These are phyloP conservation scores for Aurinia saxatilis DNA, from an alignment of 345 rosid genomes.

Conservation along the genomic window DNA sequence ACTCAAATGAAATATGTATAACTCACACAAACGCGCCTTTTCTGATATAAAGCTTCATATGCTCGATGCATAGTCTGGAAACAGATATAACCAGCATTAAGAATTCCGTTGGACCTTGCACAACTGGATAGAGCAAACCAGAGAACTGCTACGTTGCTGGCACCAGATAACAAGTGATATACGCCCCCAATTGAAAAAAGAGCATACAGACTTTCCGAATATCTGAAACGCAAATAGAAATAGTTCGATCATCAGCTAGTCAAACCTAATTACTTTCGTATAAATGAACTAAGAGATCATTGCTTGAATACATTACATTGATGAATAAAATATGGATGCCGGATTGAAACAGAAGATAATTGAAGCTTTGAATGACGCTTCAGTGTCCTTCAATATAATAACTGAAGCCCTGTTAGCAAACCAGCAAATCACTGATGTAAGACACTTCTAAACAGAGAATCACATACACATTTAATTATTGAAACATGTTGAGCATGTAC, in stretches of 20 bases:
- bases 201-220: slow-evolving; percentile 78
- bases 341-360: slow-evolving; percentile 85
- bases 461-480: not conserved
- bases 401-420: slow-evolving; percentile 67
- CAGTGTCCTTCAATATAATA: slow-evolving; percentile 58
- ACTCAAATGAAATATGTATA: slow-evolving; percentile 14
- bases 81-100: slow-evolving; percentile 89
- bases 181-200: slow-evolving; percentile 75
- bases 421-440: slow-evolving; percentile 22
- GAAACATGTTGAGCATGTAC: slow-evolving; percentile 16
- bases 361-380: slow-evolving; percentile 62
- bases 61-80: slow-evolving; percentile 76
- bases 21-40: slow-evolving; percentile 50
- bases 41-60: slow-evolving; percentile 49
- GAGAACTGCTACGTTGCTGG: slow-evolving; percentile 50
- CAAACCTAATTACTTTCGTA: not conserved
- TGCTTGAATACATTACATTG: slow-evolving; percentile 46
- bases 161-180: slow-evolving; percentile 55
- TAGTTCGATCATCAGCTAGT: not conserved
- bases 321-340: slow-evolving; percentile 78
- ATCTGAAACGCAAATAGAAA: slow-evolving; percentile 37
- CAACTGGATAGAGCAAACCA: slow-evolving; percentile 79
- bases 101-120: slow-evolving; percentile 95
- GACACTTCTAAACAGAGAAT: not conserved
- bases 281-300: not conserved